A percentile compares a stretch with the other conserved stretches of the same genome.
Conservation (phyloP, 495 filamentous ascomycete species). For the Saxophila tyrrhenica region DNA sequence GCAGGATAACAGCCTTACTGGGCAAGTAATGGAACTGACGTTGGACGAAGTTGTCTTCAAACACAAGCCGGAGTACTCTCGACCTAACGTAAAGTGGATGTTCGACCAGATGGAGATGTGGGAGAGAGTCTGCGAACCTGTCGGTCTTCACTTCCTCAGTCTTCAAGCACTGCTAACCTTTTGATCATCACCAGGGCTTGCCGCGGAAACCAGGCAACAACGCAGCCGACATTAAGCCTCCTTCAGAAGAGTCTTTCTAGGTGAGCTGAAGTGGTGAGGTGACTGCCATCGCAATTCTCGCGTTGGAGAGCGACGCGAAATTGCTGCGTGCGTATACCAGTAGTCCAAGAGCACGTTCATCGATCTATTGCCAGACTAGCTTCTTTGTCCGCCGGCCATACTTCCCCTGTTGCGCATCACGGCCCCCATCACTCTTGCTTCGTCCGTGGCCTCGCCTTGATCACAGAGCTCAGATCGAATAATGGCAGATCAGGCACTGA, state of each 20-base stretch:
- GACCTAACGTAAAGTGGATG: slow-evolving; percentile 22
- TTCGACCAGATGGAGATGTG: slow-evolving; percentile 4
- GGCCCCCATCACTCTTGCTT: background rate
- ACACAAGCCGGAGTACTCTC: slow-evolving; percentile 16
- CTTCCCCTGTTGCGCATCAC: background rate
- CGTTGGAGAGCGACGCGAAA: too few species aligned
- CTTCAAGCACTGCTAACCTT: background rate
- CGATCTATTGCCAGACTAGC: too few species aligned
- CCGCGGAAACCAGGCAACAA: background rate
- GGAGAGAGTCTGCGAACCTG: slow-evolving; percentile 5
- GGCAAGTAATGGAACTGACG: slow-evolving; percentile 22
- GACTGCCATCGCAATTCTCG: too few species aligned
- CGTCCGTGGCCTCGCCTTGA: background rate
- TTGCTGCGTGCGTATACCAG: too few species aligned
- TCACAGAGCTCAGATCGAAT: background rate
- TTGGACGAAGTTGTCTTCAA: slow-evolving; percentile 25
- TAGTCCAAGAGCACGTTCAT: too few species aligned
- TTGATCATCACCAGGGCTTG: background rate
- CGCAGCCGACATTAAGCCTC: background rate
- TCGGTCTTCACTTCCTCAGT: background rate
- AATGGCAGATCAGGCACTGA: slow-evolving; percentile 42
- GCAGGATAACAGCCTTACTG: slow-evolving; percentile 21
- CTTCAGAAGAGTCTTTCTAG: background rate
- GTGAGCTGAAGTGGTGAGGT: too few species aligned
- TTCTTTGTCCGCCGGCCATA: too few species aligned